Percentiles rank a stretch among this genome's conserved stretches.
Conservation (phyloP, 2,329 filamentous ascomycete species). For the Cercospora nicotianae region DNA sequence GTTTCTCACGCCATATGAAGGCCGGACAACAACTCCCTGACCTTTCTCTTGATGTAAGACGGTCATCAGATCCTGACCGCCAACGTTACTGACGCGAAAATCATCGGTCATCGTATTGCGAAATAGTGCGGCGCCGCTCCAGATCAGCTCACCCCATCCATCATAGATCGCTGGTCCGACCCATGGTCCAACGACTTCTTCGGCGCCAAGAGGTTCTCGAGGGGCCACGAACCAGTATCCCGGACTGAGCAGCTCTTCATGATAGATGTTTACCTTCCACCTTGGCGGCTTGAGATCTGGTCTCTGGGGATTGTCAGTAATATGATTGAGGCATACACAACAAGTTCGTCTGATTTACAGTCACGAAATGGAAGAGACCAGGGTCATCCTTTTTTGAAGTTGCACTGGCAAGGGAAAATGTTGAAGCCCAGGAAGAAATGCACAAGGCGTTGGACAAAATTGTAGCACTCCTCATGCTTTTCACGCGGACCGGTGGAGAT, state of each 20-base stretch:
- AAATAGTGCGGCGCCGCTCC: constrained; percentile 16
- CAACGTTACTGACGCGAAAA: constrained; percentile 22
- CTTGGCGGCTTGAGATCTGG: constrained; percentile 15
- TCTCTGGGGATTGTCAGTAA: neutral
- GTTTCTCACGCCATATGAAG: constrained; percentile 12
- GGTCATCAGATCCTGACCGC: constrained; percentile 14
- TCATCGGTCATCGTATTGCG: constrained; percentile 18
- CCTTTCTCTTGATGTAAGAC: constrained; percentile 10
- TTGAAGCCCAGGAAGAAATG: neutral
- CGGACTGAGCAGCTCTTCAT: constrained; percentile 11
- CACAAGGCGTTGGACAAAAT: neutral
- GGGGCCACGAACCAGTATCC: constrained; percentile 21
- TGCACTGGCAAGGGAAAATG: neutral
- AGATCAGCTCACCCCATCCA: constrained; percentile 15
- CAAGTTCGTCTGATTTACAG: neutral
- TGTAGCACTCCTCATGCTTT: neutral
- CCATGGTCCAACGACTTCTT: constrained; percentile 14
- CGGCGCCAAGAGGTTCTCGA: constrained; percentile 10
- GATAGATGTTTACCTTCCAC: constrained; percentile 17
- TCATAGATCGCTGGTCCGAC: constrained; percentile 21
- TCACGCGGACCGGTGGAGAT: neutral
- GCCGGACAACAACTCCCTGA: constrained; percentile 10
- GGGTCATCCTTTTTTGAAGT: neutral
- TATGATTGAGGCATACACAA: neutral
- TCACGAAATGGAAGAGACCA: neutral